phyloP scores from a whole-genome alignment of 805 yeast species.

The Saccharomycopsis javanensis region DNA sequence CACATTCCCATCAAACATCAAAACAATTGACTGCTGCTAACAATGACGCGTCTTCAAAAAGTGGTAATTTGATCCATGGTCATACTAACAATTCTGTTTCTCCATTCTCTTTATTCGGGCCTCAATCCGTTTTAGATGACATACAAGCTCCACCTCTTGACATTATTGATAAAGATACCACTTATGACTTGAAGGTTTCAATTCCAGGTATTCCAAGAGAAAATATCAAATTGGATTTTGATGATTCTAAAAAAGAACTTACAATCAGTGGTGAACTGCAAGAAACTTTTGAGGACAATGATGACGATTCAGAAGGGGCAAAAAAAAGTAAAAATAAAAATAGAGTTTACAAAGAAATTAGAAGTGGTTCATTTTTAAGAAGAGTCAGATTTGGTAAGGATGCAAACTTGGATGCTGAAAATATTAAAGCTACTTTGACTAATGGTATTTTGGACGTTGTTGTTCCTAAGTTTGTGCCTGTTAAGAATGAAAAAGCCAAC shows the following conservation, averaged over 20 bases:
- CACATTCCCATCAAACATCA: not conserved
- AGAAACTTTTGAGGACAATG: not conserved
- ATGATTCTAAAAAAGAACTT: slow-evolving; percentile 29
- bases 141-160: slow-evolving; percentile 27
- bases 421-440: slow-evolving; percentile 7
- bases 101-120: not conserved
- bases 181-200: slow-evolving; percentile 27
- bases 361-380: slow-evolving; percentile 26
- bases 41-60: not conserved
- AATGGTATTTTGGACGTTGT: slow-evolving; percentile 6
- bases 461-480: slow-evolving; percentile 4
- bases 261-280: slow-evolving; percentile 26
- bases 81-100: not conserved
- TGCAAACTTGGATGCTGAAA: slow-evolving; percentile 27
- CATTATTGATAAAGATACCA: slow-evolving; percentile 27
- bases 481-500: not conserved
- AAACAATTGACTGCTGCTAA: not conserved
- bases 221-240: slow-evolving; percentile 28
- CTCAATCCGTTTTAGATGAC: slow-evolving; percentile 8
- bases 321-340: slow-evolving; percentile 1
- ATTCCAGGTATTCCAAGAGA: slow-evolving; percentile 29
- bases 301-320: not conserved
- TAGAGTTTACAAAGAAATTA: slow-evolving; percentile 21
- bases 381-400: slow-evolving; percentile 25
- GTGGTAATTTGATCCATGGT: not conserved